Evolutionary conservation across 768 basidiomycete genomes (phyloP), one percentile per base, ranked within the genome.

Genomic region (Mycena crocata): DNA sequence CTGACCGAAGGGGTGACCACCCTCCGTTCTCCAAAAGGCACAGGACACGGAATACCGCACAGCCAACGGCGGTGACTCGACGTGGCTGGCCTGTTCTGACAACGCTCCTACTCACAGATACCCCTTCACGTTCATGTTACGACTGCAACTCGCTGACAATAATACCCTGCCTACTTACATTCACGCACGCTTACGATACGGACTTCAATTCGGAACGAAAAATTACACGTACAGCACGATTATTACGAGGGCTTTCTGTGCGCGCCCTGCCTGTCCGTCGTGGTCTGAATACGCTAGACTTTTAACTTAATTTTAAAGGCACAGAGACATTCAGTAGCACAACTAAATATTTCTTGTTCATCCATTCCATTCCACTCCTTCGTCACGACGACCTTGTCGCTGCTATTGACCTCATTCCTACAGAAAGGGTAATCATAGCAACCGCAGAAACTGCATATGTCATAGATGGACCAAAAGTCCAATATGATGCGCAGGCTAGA

Each of bases 401-500:
- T 46, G 82, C 78, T 58, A 89, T 77, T 15, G 80, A 76, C 72
- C 79, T 83, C 92, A 94, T 94, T 50, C 78, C 78, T 23, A 74
- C 67, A 4, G 88, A 85, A 57, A 95, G 79, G 24, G 79, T 78
- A 19, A 86, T 74, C 92, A 93, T 95, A 0, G 89, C 87, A 26
- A 86, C 67, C 0, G 89, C 91, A 44, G 90, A 86, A 15, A 84
- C 76, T 1, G 82, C 81, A 64, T 95, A 95, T n/a, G 93, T 95
- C 49, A 83, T 66, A 10, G 92, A 87, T 45, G 94, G 94, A 5
- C 93, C 93, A 71, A 94, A 90, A 5, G 93, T 93, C 94, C 94
- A 95, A 75, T 95, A 95, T 15, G 88, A 90, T 31, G 87, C 93
- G 76, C 94, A 95, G 7, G 94, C 94, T 95, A 68, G 23, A 66